Evolutionary conservation across 2,329 filamentous ascomycete genomes (phyloP), one percentile per base, ranked within the genome.

Genomic region (Colletotrichum lini): DNA sequence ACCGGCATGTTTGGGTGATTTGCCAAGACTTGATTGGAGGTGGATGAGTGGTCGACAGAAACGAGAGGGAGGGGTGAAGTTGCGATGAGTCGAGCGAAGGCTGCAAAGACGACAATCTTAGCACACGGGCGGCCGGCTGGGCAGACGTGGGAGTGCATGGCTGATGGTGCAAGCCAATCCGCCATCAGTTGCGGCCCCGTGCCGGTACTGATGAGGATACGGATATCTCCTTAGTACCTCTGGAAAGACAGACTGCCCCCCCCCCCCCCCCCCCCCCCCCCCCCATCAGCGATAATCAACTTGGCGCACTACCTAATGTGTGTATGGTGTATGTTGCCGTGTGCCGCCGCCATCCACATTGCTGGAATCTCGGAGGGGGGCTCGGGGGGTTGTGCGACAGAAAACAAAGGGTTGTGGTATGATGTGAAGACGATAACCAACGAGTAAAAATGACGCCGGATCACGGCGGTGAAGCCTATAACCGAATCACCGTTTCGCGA

Each of bases 21-120:
- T 72, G 69, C 65, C 69, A 68, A 72, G 69, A 72, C n/a, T 16
- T 15, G 42, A 9, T 58, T 59, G 65, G 69, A 54, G 53, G 69
- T 53, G 45, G 45, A 53, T 38, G 68, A 68, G 68, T 71, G 68
- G 68, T n/a, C 16, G 38, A 58, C 57, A 52, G 44, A 45, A 21
- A 26, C 65, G 52, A 47, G 65, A 63, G 40, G 58, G 58, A 54
- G 65, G 65, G 69, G 54, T 63, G 58, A 63, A 42, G 50, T 72
- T 56, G 58, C 45, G 54, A 63, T 67, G 52, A 71, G 50, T 58
- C 52, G 64, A 58, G 64, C 21, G 38, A 49, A 53, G 26, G 58
- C 10, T 15, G 56, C 53, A 23, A 58, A 57, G 56, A 10, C 62
- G 49, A 45, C 44, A 52, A 18, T 67, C 45, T 70, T 62, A 62